These are phyloP conservation scores for Colletotrichum somersetense DNA, from an alignment of 2,329 filamentous ascomycete genomes.

Conservation along the genomic window DNA sequence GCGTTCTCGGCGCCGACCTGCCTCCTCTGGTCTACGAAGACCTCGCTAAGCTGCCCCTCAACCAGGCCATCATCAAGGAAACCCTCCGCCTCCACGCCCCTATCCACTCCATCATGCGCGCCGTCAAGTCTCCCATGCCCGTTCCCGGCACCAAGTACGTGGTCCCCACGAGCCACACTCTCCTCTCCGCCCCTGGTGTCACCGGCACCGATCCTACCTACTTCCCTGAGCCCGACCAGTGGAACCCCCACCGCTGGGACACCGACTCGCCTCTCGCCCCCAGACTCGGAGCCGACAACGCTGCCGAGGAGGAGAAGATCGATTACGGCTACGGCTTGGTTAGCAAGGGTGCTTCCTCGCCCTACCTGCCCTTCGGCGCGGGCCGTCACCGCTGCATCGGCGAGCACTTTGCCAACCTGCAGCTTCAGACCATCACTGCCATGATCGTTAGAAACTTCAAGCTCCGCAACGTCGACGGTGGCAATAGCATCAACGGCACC, in stretches of 20 bases:
- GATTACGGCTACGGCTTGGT: slow-evolving; percentile 96
- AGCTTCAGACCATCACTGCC: slow-evolving; percentile 87
- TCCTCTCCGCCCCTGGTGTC: slow-evolving; percentile 88
- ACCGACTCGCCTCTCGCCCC: slow-evolving; percentile 69
- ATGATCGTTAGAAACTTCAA: slow-evolving; percentile 84
- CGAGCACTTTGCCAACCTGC: slow-evolving; percentile 95
- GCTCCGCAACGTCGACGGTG: slow-evolving; percentile 81
- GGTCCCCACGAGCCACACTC: slow-evolving; percentile 82
- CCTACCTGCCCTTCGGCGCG: slow-evolving; percentile 94
- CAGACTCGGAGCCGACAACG: slow-evolving; percentile 57
- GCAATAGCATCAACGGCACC: slow-evolving; percentile 74
- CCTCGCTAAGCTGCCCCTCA: slow-evolving; percentile 82
- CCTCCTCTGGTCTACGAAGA: slow-evolving; percentile 82
- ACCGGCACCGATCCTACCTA: slow-evolving; percentile 77
- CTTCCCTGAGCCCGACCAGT: slow-evolving; percentile 85
- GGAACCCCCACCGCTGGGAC: slow-evolving; percentile 95
- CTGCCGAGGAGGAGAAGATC: slow-evolving; percentile 77
- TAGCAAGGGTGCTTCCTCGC: slow-evolving; percentile 88
- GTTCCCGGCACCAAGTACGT: slow-evolving; percentile 86
- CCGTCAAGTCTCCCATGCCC: slow-evolving; percentile 88
- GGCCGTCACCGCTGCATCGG: slow-evolving; percentile 95
- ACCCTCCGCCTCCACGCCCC: slow-evolving; percentile 91
- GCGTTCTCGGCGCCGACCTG: slow-evolving; percentile 78
- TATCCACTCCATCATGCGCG: slow-evolving; percentile 95
- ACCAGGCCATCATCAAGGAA: slow-evolving; percentile 89